Conservation (phyloP, 192 early-diverging fungal species). For the Pecoramyces ruminantium region DNA sequence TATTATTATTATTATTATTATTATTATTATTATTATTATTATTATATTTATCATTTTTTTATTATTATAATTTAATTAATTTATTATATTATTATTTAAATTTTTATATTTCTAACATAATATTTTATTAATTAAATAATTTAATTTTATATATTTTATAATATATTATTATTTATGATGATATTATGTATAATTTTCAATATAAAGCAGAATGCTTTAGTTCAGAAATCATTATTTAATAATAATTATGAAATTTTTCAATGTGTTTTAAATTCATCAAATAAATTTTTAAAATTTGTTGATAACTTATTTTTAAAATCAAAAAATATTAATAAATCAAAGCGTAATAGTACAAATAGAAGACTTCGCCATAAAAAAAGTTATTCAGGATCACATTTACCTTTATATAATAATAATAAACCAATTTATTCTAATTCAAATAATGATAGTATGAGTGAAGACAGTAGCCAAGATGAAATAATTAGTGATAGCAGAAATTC, state of each 20-base stretch:
- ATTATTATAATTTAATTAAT: too few species aligned
- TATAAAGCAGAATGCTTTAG: background rate
- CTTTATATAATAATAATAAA: too few species aligned
- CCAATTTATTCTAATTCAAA: background rate
- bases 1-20: too few species aligned
- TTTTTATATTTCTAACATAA: too few species aligned
- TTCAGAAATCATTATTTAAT: background rate
- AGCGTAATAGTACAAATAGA: background rate
- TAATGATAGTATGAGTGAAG: background rate
- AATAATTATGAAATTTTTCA: background rate
- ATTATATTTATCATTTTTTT: too few species aligned
- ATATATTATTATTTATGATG: too few species aligned
- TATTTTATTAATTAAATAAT: too few species aligned
- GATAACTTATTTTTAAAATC: background rate
- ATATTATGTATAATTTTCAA: too few species aligned
- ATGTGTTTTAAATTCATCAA: background rate
- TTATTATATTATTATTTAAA: too few species aligned
- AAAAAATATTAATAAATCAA: background rate
- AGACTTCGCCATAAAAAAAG: background rate
- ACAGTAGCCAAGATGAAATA: background rate
- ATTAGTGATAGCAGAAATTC: too few species aligned
- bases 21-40: too few species aligned
- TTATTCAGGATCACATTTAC: background rate
- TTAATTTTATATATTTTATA: too few species aligned
- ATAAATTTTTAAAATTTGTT: background rate